These are phyloP conservation scores for Kingdonia uniflora DNA, from an alignment of 164 flowering plant species.

Conservation along the genomic window DNA sequence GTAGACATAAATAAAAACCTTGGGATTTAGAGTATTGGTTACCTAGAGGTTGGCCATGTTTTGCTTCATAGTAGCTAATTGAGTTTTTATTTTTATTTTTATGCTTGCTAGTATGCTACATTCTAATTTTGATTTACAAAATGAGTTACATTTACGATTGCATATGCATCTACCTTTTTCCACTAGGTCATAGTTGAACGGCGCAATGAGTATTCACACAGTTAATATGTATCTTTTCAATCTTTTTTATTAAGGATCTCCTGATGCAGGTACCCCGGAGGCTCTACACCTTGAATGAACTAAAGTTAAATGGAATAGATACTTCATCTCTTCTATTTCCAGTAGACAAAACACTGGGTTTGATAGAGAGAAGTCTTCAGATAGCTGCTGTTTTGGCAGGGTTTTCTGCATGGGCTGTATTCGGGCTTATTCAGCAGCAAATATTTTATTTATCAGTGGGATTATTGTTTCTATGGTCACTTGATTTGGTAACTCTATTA, in stretches of 20 bases:
- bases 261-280: constrained; percentile 67
- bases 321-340: constrained; percentile 63
- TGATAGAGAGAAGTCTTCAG: constrained; percentile 67
- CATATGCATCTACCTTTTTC: too few relatives aligned
- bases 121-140: too few relatives aligned
- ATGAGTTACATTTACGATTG: too few relatives aligned
- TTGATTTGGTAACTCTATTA: constrained; percentile 46
- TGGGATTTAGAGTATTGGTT: too few relatives aligned
- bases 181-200: too few relatives aligned
- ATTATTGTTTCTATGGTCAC: constrained; percentile 55
- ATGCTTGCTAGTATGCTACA: too few relatives aligned
- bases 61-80: too few relatives aligned
- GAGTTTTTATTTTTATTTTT: too few relatives aligned
- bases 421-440: constrained; percentile 44
- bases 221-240: too few relatives aligned
- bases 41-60: too few relatives aligned
- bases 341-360: constrained; percentile 59
- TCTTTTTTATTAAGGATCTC: neutral
- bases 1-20: too few relatives aligned
- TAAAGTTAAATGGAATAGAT: constrained; percentile 77
- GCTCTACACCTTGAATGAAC: constrained; percentile 79
- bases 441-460: constrained; percentile 52
- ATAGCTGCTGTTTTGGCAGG: constrained; percentile 54
- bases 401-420: constrained; percentile 45
- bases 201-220: too few relatives aligned